Evolutionary conservation across 192 early-diverging fungal genomes (phyloP).

Genomic region (Entomortierella beljakovae): DNA sequence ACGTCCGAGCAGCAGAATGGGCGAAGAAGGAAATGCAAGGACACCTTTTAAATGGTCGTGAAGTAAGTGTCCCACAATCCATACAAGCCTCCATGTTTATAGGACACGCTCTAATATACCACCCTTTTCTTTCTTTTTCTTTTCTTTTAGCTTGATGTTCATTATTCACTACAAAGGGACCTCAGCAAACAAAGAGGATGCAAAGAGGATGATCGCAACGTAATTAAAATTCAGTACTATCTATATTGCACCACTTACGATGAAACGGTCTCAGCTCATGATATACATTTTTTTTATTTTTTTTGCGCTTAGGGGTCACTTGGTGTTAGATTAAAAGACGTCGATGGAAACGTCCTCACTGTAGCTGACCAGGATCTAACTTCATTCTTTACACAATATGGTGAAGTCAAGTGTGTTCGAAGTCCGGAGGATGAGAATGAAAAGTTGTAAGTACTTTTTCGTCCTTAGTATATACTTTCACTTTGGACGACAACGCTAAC

Average conservation of each 20-base stretch:
- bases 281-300: not conserved
- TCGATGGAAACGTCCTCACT: slow-evolving; percentile 21
- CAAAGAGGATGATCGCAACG: slow-evolving; percentile 60
- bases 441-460: slow-evolving; percentile 6
- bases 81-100: not conserved
- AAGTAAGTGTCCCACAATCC: slow-evolving; percentile 20
- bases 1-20: slow-evolving; percentile 62
- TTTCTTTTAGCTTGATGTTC: slow-evolving; percentile 61
- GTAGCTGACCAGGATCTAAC: slow-evolving; percentile 52
- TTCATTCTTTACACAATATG: slow-evolving; percentile 54
- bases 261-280: no score
- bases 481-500: not conserved
- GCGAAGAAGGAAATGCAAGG: slow-evolving; percentile 57
- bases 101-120: not conserved
- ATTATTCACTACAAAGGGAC: slow-evolving; percentile 64
- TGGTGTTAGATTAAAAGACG: slow-evolving; percentile 55
- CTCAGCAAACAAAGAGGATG: slow-evolving; percentile 49
- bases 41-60: slow-evolving; percentile 48
- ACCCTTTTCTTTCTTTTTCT: not conserved
- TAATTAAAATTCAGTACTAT: slow-evolving; percentile 6
- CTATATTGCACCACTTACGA: no score
- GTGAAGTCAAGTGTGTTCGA: slow-evolving; percentile 62
- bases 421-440: slow-evolving; percentile 30
- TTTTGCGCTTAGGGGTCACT: slow-evolving; percentile 57
- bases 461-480: not conserved